Evolutionary conservation across 768 basidiomycete genomes (phyloP).

Genomic region (Pulveroboletus sp.): DNA sequence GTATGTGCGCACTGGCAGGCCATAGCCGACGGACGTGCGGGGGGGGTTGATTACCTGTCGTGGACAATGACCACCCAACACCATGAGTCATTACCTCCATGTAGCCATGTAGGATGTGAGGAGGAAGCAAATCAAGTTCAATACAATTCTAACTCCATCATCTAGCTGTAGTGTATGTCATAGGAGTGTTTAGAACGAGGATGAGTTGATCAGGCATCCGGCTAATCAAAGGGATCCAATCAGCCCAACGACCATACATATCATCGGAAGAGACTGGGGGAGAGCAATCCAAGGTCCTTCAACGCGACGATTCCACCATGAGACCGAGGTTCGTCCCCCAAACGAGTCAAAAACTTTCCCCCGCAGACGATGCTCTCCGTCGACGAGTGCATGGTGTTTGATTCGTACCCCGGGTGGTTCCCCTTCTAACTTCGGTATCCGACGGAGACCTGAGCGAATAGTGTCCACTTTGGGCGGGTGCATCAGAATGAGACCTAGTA

Average conservation of each 20-base stretch:
- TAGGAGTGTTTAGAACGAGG: background rate
- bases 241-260: background rate
- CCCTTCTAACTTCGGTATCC: background rate
- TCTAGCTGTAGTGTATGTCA: background rate
- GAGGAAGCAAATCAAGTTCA: background rate
- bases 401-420: background rate
- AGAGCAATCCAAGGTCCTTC: background rate
- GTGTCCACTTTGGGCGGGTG: conserved; percentile 13
- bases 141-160: conserved; percentile 4
- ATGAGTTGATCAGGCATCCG: background rate
- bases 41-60: background rate
- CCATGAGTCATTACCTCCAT: no score
- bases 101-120: background rate
- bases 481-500: conserved; percentile 22
- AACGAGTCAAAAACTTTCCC: conserved; percentile 28
- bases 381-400: conserved; percentile 25
- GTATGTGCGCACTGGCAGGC: background rate
- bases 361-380: conserved; percentile 46
- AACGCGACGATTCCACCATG: background rate
- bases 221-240: background rate
- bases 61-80: conserved; percentile 4
- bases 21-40: no score
- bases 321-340: background rate
- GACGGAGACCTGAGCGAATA: conserved; percentile 10
- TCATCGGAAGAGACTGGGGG: background rate